Percentiles rank a stretch among this genome's conserved stretches.
Conservation (phyloP, 2,329 filamentous ascomycete genomes). For the Calonectria leucothoes region DNA sequence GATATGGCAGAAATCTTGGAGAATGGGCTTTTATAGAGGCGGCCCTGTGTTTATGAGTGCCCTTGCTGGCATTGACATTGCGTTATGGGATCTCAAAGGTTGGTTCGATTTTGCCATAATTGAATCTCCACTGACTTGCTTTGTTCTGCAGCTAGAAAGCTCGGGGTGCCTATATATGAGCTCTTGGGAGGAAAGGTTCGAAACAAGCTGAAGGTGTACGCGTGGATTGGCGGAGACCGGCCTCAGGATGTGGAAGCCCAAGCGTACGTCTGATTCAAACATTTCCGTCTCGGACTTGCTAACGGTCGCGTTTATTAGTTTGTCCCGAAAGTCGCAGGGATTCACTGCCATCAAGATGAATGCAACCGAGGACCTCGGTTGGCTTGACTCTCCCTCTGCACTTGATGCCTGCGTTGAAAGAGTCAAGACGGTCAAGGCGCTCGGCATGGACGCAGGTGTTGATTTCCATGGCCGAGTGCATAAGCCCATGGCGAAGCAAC, state of each 20-base stretch:
- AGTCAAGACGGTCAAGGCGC: slow-evolving; percentile 73
- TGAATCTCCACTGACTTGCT: background rate
- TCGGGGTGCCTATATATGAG: slow-evolving; percentile 76
- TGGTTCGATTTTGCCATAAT: rapidly evolving
- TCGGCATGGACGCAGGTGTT: slow-evolving; percentile 79
- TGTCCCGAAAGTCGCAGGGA: slow-evolving; percentile 67
- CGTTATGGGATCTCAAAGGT: slow-evolving; percentile 81
- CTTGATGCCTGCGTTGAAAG: slow-evolving; percentile 74
- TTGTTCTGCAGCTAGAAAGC: slow-evolving; percentile 51
- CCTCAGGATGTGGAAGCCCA: slow-evolving; percentile 73
- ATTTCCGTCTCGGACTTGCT: background rate
- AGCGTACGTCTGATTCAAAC: slow-evolving; percentile 58
- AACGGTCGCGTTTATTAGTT: slow-evolving; percentile 48
- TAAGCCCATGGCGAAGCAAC: slow-evolving; percentile 84
- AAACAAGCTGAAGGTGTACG: slow-evolving; percentile 77
- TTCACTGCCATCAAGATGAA: slow-evolving; percentile 83
- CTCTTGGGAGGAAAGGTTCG: slow-evolving; percentile 81
- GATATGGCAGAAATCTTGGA: slow-evolving; percentile 81
- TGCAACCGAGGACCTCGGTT: slow-evolving; percentile 79
- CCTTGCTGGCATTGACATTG: slow-evolving; percentile 81
- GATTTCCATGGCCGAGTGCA: slow-evolving; percentile 85
- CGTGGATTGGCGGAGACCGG: slow-evolving; percentile 82
- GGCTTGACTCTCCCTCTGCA: slow-evolving; percentile 77
- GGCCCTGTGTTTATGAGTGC: slow-evolving; percentile 86
- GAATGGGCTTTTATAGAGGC: slow-evolving; percentile 79